phyloP scores from a whole-genome alignment of 169 alveolate species.

The Plasmodium blacklocki region DNA sequence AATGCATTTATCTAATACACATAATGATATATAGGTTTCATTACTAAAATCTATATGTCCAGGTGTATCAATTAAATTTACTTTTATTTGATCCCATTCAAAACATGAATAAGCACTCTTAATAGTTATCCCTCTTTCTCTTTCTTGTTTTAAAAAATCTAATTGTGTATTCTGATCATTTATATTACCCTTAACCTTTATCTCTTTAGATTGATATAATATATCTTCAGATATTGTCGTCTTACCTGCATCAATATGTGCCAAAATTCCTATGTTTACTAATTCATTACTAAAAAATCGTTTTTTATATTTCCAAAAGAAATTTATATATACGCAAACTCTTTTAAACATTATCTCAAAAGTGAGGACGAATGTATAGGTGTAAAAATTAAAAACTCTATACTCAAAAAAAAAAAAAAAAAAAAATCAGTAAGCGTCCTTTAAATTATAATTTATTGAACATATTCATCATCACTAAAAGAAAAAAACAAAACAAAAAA shows the following conservation, averaged over 20 bases:
- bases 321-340: not conserved
- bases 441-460: too few relatives aligned
- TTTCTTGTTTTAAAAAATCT: slow-evolving; percentile 90
- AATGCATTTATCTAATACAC: slow-evolving; percentile 92
- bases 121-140: slow-evolving; percentile 93
- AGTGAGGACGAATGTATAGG: too few relatives aligned
- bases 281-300: slow-evolving; percentile 37
- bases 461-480: too few relatives aligned
- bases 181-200: slow-evolving; percentile 83
- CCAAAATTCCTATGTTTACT: slow-evolving; percentile 89
- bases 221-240: slow-evolving; percentile 90
- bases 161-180: slow-evolving; percentile 92
- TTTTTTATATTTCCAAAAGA: slow-evolving; percentile 2
- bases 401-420: not conserved
- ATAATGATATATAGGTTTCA: slow-evolving; percentile 90
- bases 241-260: slow-evolving; percentile 94
- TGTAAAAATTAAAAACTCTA: too few relatives aligned
- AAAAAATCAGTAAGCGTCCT: too few relatives aligned
- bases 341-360: slow-evolving; percentile 25
- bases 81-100: slow-evolving; percentile 85
- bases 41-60: slow-evolving; percentile 95
- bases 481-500: too few relatives aligned
- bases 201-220: slow-evolving; percentile 88
- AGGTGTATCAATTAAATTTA: slow-evolving; percentile 94
- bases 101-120: slow-evolving; percentile 93